Evolutionary conservation across 495 filamentous ascomycete species (phyloP).

Genomic region (Corynascus novoguineensis): DNA sequence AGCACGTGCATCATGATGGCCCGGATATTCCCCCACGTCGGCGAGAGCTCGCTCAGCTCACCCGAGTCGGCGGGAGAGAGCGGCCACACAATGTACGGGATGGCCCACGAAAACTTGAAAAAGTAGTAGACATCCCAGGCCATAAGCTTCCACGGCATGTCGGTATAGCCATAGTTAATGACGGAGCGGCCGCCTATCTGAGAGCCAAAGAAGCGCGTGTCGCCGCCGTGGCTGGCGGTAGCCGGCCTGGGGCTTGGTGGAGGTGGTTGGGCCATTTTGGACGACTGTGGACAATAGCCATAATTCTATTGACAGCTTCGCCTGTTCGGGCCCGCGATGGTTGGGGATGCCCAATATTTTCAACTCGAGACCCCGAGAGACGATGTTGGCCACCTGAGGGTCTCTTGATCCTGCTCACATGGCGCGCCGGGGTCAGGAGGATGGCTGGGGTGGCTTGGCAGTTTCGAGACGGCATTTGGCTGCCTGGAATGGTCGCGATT

Average conservation of each 20-base stretch:
- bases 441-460: constrained; percentile 12
- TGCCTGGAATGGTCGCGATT: neutral
- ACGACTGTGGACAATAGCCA: neutral
- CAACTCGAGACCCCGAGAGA: neutral
- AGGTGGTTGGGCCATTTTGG: neutral
- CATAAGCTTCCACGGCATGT: constrained; percentile 51
- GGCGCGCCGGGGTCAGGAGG: neutral
- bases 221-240: neutral
- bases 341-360: neutral
- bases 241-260: neutral
- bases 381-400: neutral
- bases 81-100: constrained; percentile 52
- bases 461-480: neutral
- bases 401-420: constrained; percentile 6
- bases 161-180: constrained; percentile 55
- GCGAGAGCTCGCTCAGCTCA: constrained; percentile 54
- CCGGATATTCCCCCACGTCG: constrained; percentile 44
- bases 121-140: constrained; percentile 51
- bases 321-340: neutral
- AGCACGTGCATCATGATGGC: constrained; percentile 48
- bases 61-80: constrained; percentile 45
- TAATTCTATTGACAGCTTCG: neutral
- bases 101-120: constrained; percentile 43
- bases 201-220: constrained; percentile 43
- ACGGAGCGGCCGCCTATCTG: constrained; percentile 46